Conservation (phyloP, 768 basidiomycete genomes). For the Russula dissimulans region DNA sequence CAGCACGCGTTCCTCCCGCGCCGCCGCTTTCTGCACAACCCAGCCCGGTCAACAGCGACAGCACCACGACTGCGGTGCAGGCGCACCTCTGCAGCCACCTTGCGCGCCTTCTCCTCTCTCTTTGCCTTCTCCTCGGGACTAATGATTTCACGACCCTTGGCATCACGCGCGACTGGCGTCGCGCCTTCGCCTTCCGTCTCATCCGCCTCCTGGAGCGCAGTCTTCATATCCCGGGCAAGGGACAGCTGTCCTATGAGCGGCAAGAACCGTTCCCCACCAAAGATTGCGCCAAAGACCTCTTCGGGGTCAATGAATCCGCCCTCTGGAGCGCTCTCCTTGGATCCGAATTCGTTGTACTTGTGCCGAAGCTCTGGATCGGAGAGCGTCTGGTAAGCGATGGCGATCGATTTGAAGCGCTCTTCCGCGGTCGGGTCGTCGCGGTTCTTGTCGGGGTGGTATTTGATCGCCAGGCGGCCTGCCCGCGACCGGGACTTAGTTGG, state of each 20-base stretch:
- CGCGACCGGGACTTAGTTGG: not conserved
- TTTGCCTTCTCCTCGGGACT: constrained; percentile 34
- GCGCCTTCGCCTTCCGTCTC: constrained; percentile 41
- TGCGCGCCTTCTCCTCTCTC: constrained; percentile 60
- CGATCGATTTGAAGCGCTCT: constrained; percentile 85
- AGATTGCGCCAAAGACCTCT: constrained; percentile 66
- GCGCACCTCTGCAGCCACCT: constrained; percentile 59
- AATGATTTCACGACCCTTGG: constrained; percentile 36
- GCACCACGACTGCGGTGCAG: not conserved
- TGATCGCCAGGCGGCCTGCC: constrained; percentile 74
- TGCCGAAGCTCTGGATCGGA: constrained; percentile 66
- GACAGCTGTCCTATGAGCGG: constrained; percentile 87
- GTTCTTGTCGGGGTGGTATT: constrained; percentile 90
- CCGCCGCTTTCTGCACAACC: constrained; percentile 59
- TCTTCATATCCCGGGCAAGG: constrained; percentile 86
- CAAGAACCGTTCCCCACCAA: constrained; percentile 79
- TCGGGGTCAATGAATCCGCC: constrained; percentile 86
- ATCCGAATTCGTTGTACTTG: constrained; percentile 89
- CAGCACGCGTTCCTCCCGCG: constrained; percentile 62
- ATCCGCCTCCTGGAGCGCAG: constrained; percentile 80
- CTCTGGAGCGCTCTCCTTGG: constrained; percentile 72
- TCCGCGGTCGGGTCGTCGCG: constrained; percentile 78
- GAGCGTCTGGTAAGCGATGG: constrained; percentile 81
- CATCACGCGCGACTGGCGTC: constrained; percentile 38
- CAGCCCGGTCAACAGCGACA: constrained; percentile 10